Evolutionary conservation across 345 rosid species (phyloP).

Genomic region (Populus deltoides): DNA sequence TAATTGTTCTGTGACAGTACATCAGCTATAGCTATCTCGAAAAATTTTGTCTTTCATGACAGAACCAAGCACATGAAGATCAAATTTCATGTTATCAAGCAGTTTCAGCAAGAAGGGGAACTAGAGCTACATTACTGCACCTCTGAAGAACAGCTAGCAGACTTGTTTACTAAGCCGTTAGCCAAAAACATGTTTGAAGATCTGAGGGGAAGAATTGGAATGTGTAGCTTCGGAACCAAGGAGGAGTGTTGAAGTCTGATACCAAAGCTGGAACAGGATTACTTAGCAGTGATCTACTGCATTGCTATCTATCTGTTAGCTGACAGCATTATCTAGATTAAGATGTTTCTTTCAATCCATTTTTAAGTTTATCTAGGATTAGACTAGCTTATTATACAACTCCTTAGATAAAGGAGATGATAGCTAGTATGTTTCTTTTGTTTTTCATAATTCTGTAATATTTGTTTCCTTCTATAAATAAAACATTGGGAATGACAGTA

Average conservation of each 20-base stretch:
- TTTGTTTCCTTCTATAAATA: too few species aligned
- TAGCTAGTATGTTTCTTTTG: too few species aligned
- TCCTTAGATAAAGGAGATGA: too few species aligned
- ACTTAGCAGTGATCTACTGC: too few species aligned
- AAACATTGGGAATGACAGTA: too few species aligned
- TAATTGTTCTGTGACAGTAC: not conserved
- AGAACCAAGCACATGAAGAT: not conserved
- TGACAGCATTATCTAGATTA: too few species aligned
- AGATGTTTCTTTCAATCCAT: too few species aligned
- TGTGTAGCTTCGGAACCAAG: not conserved
- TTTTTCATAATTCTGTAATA: too few species aligned
- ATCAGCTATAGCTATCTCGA: not conserved
- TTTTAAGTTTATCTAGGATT: too few species aligned
- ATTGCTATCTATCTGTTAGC: too few species aligned
- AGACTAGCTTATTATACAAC: too few species aligned
- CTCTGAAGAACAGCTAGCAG: not conserved
- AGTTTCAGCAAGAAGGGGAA: not conserved
- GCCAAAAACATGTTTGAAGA: not conserved
- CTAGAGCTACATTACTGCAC: not conserved
- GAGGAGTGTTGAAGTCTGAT: not conserved
- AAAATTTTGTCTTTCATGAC: not conserved
- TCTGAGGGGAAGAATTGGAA: not conserved
- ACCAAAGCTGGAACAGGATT: too few species aligned
- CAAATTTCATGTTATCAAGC: not conserved
- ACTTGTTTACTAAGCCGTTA: not conserved